Evolutionary conservation across 2,329 filamentous ascomycete species (phyloP).

Genomic region (Colletotrichum lindemuthianum): DNA sequence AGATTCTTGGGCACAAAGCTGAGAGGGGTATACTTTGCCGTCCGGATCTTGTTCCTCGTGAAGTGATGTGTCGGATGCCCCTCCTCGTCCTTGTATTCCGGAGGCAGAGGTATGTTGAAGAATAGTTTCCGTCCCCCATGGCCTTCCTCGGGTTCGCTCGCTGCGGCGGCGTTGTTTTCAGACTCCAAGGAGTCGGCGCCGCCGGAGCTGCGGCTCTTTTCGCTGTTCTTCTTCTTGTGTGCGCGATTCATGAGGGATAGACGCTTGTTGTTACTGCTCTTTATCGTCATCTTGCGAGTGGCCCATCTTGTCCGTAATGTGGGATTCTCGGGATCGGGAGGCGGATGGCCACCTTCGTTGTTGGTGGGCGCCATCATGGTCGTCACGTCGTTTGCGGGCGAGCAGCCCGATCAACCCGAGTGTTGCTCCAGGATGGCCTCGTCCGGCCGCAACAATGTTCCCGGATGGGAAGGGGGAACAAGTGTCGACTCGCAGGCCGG

Average conservation of each 20-base stretch:
- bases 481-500: constrained; percentile 18
- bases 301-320: constrained; percentile 93
- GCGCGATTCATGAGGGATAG: constrained; percentile 83
- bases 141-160: constrained; percentile 51
- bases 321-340: constrained; percentile 45
- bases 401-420: constrained; percentile 51
- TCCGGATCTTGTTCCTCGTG: constrained; percentile 95
- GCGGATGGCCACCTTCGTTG: constrained; percentile 53
- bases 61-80: constrained; percentile 77
- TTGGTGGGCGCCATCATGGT: constrained; percentile 40
- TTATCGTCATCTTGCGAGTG: constrained; percentile 84
- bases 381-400: constrained; percentile 38
- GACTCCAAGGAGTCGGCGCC: constrained; percentile 43
- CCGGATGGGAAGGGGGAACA: constrained; percentile 21
- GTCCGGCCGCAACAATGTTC: constrained; percentile 40
- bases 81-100: constrained; percentile 80
- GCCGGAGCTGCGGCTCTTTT: constrained; percentile 72
- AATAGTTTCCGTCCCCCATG: constrained; percentile 71
- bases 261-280: constrained; percentile 81
- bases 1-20: constrained; percentile 97
- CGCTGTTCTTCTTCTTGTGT: constrained; percentile 68
- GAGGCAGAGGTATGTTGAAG: constrained; percentile 86
- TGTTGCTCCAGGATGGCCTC: constrained; percentile 53
- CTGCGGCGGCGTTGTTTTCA: constrained; percentile 18
- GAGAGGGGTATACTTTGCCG: constrained; percentile 94